Base-by-base conservation (phyloP, 441 rosid species). In the Hura crepitans region DNA sequence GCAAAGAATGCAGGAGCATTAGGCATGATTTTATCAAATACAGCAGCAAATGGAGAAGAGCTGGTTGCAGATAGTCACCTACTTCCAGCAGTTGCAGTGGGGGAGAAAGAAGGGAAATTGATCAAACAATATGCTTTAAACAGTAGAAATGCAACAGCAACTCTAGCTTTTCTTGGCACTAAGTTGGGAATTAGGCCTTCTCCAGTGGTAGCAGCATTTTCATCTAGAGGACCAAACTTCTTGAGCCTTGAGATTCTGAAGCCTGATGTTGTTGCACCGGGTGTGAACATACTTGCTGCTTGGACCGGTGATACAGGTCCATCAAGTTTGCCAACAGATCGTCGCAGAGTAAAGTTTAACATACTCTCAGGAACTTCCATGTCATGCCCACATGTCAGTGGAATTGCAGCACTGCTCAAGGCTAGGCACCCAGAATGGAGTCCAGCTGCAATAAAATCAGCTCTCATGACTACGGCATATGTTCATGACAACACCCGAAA, bases 351-450 rank as follows among this genome's bases (percentile, higher is more conserved):
- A 22, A 83, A 83, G 68, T 94, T 94, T 84, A 94, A 91, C 46
- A 86, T 92, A 42, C 74, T 94, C 22, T 94, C 99, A 0, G 99
- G 97, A 51, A 94, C 99, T 72, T 94, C 97, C 22, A 94, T 94
- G 99, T 88, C 98, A 1, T 91, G 97, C 72, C 97, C 98, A 12
- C 98, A 93, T 72, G 97, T 93, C 51, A 89, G 96, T 42, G 98
- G 98, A 27, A 77, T 91, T 2, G 98, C 95, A 4, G 98, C 98
- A 8, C 75, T 93, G 80, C 81, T 93, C 68, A 93, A 84, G 74
- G 90, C 95, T n/a, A 83, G 88, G 72, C 97, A 91, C 66, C 96
- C 97, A 3, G 93, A 88, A 23, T 93, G 97, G 98, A 88, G 95
- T 39, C 92, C 95, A 0, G 92, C 98, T 0, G 92, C 93, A 6